phyloP scores from a whole-genome alignment of 768 basidiomycete species.

The Rhizopogon vulgaris region DNA sequence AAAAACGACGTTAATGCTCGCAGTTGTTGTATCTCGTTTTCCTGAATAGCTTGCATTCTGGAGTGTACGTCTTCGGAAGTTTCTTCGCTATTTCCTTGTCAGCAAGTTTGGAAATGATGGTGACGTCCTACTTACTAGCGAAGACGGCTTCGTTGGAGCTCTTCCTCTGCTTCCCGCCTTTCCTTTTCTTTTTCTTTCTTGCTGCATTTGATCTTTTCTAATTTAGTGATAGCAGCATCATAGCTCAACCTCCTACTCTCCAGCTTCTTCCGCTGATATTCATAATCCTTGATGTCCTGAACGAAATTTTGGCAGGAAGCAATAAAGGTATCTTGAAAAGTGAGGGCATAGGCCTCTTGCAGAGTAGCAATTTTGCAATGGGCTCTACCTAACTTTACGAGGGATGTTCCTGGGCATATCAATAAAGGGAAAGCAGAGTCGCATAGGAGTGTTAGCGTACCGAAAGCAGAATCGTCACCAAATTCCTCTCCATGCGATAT shows the following conservation, averaged over 20 bases:
- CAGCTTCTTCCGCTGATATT: conserved; percentile 74
- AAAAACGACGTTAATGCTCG: conserved; percentile 67
- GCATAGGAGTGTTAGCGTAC: conserved; percentile 28
- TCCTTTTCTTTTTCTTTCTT: conserved; percentile 86
- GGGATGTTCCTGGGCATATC: conserved; percentile 48
- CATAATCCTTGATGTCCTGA: conserved; percentile 81
- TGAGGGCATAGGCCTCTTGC: conserved; percentile 74
- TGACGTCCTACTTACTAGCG: conserved; percentile 58
- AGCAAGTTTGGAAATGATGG: background rate
- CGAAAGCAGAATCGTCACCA: conserved; percentile 69
- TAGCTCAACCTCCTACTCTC: conserved; percentile 76
- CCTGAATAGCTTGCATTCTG: conserved; percentile 74
- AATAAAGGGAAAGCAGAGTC: background rate
- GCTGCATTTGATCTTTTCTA: conserved; percentile 55
- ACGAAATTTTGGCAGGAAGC: conserved; percentile 56
- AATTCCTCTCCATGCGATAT: conserved; percentile 80
- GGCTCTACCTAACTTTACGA: conserved; percentile 73
- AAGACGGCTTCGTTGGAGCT: conserved; percentile 60
- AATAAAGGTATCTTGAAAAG: conserved; percentile 70
- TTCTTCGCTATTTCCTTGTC: conserved; percentile 58
- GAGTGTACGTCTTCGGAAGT: conserved; percentile 78
- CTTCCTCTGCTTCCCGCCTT: conserved; percentile 71
- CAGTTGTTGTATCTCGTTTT: conserved; percentile 68
- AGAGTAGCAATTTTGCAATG: conserved; percentile 81
- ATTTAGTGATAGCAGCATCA: conserved; percentile 68